Base-by-base conservation (phyloP, 495 filamentous ascomycete species). In the Aspergillus ellipticus region DNA sequence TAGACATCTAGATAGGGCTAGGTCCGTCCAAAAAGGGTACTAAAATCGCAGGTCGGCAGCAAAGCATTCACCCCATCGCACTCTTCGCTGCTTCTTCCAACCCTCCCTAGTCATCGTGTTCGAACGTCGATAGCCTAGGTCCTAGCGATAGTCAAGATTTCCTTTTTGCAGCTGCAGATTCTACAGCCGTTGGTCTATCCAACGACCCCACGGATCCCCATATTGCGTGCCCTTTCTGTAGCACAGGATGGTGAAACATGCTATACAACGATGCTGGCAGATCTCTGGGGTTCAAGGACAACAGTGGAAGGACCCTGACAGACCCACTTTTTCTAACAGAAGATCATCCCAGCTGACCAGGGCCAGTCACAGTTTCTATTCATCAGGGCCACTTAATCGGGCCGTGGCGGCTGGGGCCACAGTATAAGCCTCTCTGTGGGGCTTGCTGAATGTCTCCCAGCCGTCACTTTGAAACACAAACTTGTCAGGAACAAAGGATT, bases 1-100 rank as follows among this genome's bases (percentile, higher is more conserved):
- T 51, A 58, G 56, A 58, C 21, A 16, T 49, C 56, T 22, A 16
- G 24, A 50, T 37, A 20, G 42, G 50, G 31, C 42, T 10, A 48
- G 35, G 35, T 42, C 5, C 10, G 10, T 31, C 28, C 28, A 31
- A 31, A 31, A 31, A 31, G 5, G 7, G 42, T 19, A 39, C 2
- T 15, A 16, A 16, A 33, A 8, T 33, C 13, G 31, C 2, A 33
- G 13, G 31, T 2, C 1, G 31, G 31, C 2, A 13, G 31, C 7
- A 7, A 9, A 33, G 31, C 13, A 33, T 33, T 33, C 31, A 33
- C 31, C 13, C 9, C 13, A 13, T n/a, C 2, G 13, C 6, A 33
- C 31, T 33, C 31, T 33, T 33, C 13, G 31, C 31, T 33, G 31
- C 31, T 33, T 13, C 13, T 13, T 13, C 31, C 9, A 33, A 3